Conservation (phyloP, 2,329 filamentous ascomycete species). For the Xylariaceae sp. region DNA sequence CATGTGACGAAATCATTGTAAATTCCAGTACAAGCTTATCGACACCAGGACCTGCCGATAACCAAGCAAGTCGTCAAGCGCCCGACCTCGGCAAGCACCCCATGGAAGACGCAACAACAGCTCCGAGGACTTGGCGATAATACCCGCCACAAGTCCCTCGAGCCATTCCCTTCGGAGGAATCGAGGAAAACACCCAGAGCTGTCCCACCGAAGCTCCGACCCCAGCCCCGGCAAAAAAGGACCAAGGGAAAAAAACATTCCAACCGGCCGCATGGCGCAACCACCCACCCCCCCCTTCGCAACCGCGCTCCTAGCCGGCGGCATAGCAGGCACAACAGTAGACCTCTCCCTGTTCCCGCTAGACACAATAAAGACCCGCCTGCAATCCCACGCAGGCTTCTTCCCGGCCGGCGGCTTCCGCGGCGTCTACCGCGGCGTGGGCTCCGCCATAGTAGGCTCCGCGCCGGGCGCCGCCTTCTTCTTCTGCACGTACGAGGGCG, state of each 20-base stretch:
- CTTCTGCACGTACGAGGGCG: conserved; percentile 88
- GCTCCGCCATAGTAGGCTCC: conserved; percentile 82
- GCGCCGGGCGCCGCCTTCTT: conserved; percentile 94
- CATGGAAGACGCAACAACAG: conserved; percentile 4
- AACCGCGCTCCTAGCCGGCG: conserved; percentile 71
- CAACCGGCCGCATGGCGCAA: conserved; percentile 14
- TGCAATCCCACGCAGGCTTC: conserved; percentile 78
- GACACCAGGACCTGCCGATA: neutral
- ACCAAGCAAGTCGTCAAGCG: neutral
- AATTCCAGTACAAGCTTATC: conserved; percentile 8
- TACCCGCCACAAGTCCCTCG: conserved; percentile 8
- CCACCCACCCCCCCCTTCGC: conserved; percentile 47
- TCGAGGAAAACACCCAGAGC: neutral
- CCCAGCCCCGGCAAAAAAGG: neutral
- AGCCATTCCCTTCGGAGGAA: neutral
- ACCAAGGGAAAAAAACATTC: neutral
- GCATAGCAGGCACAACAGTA: conserved; percentile 88
- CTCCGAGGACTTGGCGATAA: conserved; percentile 9
- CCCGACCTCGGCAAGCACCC: conserved; percentile 6
- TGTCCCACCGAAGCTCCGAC: neutral
- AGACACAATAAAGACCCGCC: conserved; percentile 96
- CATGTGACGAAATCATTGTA: too few species aligned
- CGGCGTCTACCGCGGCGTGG: conserved; percentile 90
- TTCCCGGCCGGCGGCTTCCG: conserved; percentile 80
- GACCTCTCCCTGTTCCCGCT: conserved; percentile 96